These are phyloP conservation scores for Yamadazyma kanchanaburiensis DNA, from an alignment of 1,139 yeast species.

Conservation along the genomic window DNA sequence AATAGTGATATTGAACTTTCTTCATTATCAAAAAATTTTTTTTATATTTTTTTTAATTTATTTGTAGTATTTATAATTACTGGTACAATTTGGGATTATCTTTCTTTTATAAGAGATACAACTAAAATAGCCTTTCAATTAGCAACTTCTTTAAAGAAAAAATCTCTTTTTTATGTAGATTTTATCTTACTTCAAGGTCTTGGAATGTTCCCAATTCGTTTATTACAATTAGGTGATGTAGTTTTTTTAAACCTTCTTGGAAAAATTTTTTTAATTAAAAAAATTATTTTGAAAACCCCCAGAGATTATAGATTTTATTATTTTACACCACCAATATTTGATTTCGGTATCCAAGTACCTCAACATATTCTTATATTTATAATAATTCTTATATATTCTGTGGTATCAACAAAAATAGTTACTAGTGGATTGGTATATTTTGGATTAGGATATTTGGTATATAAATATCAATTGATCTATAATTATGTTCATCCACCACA, in stretches of 20 bases:
- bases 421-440: slow-evolving; percentile 62
- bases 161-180: slow-evolving; percentile 73
- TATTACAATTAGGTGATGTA: slow-evolving; percentile 53
- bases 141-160: slow-evolving; percentile 66
- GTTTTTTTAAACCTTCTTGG: slow-evolving; percentile 50
- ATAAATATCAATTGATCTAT: slow-evolving; percentile 63
- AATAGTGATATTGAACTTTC: slow-evolving; percentile 76
- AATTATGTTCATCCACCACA: slow-evolving; percentile 71
- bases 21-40: slow-evolving; percentile 72
- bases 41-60: slow-evolving; percentile 73
- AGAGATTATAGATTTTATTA: slow-evolving; percentile 59
- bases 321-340: slow-evolving; percentile 63
- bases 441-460: slow-evolving; percentile 58
- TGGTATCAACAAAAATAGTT: slow-evolving; percentile 63
- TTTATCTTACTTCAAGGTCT: slow-evolving; percentile 68
- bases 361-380: slow-evolving; percentile 63
- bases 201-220: slow-evolving; percentile 73
- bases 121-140: slow-evolving; percentile 70
- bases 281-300: slow-evolving; percentile 48
- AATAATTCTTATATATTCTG: slow-evolving; percentile 61
- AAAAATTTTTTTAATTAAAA: slow-evolving; percentile 54
- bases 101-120: slow-evolving; percentile 76
- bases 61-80: slow-evolving; percentile 77
- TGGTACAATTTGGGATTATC: slow-evolving; percentile 73
- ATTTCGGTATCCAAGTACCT: slow-evolving; percentile 63